Evolutionary conservation across 1,139 yeast species (phyloP).

Genomic region (Debaryomyces sp.): DNA sequence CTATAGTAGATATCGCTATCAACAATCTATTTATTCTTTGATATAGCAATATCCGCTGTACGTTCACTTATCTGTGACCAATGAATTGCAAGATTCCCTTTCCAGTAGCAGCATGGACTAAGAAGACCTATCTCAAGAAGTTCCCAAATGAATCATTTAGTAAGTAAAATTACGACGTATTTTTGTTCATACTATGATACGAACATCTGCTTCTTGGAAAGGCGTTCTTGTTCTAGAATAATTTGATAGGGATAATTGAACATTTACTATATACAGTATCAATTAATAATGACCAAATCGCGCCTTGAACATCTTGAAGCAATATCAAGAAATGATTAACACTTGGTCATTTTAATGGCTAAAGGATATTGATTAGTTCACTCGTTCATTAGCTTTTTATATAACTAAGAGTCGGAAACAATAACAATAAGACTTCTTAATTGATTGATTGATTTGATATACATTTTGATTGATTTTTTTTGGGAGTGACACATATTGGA

Average conservation of each 20-base stretch:
- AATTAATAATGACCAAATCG: constrained; percentile 5
- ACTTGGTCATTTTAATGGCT: constrained; percentile 1
- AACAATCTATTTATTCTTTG: too few relatives aligned
- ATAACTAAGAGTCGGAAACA: not conserved
- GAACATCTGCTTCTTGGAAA: not conserved
- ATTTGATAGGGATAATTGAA: not conserved
- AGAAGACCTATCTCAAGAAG: too few relatives aligned
- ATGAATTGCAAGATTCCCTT: too few relatives aligned
- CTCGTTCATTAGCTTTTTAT: not conserved
- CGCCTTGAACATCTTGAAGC: constrained; percentile 7
- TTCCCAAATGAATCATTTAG: too few relatives aligned
- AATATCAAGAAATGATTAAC: constrained; percentile 4
- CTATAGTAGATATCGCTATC: too few relatives aligned
- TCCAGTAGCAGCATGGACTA: too few relatives aligned
- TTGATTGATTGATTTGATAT: constrained; percentile 6
- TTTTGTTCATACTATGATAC: not conserved
- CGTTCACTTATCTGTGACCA: too few relatives aligned
- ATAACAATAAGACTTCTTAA: not conserved
- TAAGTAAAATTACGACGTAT: too few relatives aligned
- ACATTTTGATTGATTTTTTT: not conserved
- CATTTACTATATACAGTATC: constrained; percentile 1
- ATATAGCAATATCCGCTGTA: too few relatives aligned
- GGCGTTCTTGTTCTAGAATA: constrained; percentile 4
- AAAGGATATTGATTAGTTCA: constrained; percentile 1
- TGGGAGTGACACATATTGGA: not conserved